Percentiles rank a stretch among this genome's conserved stretches.
Evolutionary conservation across 331 rosid genomes (phyloP).

Genomic region (Saraca asoca): DNA sequence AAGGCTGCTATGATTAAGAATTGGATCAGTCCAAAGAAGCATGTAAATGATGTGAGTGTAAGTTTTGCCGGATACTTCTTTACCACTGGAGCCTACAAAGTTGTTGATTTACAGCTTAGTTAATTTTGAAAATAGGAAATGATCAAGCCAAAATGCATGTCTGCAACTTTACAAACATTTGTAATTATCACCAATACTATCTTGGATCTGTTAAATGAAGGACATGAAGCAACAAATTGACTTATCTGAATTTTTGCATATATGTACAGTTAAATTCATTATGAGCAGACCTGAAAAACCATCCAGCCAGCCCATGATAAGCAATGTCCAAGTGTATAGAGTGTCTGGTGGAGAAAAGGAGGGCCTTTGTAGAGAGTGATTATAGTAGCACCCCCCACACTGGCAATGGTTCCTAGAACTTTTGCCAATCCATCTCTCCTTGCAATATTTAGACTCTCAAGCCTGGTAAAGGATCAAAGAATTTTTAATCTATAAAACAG

Average conservation of each 20-base stretch:
- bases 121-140: slow-evolving; percentile 14
- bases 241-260: neutral
- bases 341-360: slow-evolving; percentile 52
- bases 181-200: neutral
- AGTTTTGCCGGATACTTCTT: slow-evolving; percentile 67
- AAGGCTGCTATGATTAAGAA: slow-evolving; percentile 67
- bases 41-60: slow-evolving; percentile 58
- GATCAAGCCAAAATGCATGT: neutral
- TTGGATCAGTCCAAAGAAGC: slow-evolving; percentile 75
- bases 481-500: slow-evolving; percentile 8
- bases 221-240: neutral
- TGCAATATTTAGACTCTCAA: slow-evolving; percentile 54
- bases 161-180: neutral
- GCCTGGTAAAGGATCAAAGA: slow-evolving; percentile 43
- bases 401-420: slow-evolving; percentile 63
- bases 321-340: slow-evolving; percentile 58
- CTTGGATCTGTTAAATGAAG: neutral
- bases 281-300: slow-evolving; percentile 63
- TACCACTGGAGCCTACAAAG: slow-evolving; percentile 63
- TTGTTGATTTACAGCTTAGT: slow-evolving; percentile 1
- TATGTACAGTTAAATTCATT: neutral
- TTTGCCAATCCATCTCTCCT: slow-evolving; percentile 71
- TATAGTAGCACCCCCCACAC: slow-evolving; percentile 71
- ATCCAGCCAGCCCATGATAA: slow-evolving; percentile 80
- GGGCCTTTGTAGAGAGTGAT: slow-evolving; percentile 76